Evolutionary conservation across 768 basidiomycete genomes (phyloP), one percentile per base, ranked within the genome.

Genomic region (Mrakia gelida): DNA sequence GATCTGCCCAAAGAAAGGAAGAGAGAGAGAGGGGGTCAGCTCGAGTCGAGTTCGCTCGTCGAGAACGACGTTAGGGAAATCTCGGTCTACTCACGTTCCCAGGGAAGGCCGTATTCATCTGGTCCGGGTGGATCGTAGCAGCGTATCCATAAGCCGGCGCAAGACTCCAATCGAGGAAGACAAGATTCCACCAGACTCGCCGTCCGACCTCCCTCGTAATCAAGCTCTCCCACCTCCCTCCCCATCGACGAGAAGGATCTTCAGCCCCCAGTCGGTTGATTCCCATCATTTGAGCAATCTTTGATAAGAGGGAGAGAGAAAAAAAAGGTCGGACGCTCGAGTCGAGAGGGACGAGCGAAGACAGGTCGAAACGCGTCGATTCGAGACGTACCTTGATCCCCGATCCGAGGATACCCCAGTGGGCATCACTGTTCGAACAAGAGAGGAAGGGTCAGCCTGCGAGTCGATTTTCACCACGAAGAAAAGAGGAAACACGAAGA

Each of bases 61-160:
- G 30, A 38, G 26, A 18, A 45, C 26, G 71, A 62, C n/a, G n/a
- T n/a, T n/a, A 23, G 16, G 68, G 7, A 41, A 16, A 6, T n/a
- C n/a, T n/a, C n/a, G 26, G 23, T 9, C 28, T 30, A 30, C 71
- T 15, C 43, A 76, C 80, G 73, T 85, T 85, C 10, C 82, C 81
- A 2, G 85, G 85, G 10, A 84, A 75, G 23, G 84, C 83, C 28
- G 84, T 84, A 76, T 83, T 84, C 81, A 85, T 85, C 68, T 84
- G 84, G 81, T 85, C 84, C 43, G 84, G 84, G 34, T 84, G 82
- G 15, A 85, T 83, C 49, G 65, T 56, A 26, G 68, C 45, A 28
- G 62, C 28, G 52, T 76, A 84, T 59, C 83, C 82, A 75, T 84
- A 85, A 23, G 81, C 83, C 8, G 83, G 83, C 0, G 84, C 83